phyloP scores from a whole-genome alignment of 805 yeast genomes.

The Wickerhamiella alocasiicola region DNA sequence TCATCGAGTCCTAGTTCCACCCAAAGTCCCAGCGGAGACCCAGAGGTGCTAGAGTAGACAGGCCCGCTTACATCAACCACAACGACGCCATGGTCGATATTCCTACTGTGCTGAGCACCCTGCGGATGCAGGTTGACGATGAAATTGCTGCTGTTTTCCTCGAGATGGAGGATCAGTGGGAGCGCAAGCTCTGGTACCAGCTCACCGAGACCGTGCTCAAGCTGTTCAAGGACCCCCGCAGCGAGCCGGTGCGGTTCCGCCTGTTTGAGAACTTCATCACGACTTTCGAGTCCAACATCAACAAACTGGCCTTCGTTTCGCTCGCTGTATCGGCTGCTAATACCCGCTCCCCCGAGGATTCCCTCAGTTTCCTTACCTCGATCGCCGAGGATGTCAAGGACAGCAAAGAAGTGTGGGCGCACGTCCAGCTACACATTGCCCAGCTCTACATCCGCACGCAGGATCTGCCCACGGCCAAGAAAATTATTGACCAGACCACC shows the following conservation, averaged over 20 bases:
- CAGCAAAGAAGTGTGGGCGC: conserved; percentile 33
- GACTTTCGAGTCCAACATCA: conserved; percentile 56
- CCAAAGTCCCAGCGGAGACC: too few species aligned
- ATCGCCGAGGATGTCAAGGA: conserved; percentile 36
- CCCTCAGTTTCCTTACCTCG: conserved; percentile 37
- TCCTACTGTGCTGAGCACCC: conserved; percentile 41
- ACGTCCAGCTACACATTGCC: conserved; percentile 61
- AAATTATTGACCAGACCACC: conserved; percentile 49
- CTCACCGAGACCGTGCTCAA: conserved; percentile 54
- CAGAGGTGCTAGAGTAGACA: too few species aligned
- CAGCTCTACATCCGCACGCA: conserved; percentile 49
- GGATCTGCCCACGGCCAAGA: conserved; percentile 48
- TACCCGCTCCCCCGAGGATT: conserved; percentile 35
- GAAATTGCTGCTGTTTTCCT: conserved; percentile 51
- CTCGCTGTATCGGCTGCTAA: conserved; percentile 49
- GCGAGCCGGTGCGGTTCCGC: conserved; percentile 46
- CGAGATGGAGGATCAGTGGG: conserved; percentile 71
- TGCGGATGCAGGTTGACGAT: conserved; percentile 54
- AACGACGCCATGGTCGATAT: conserved; percentile 28
- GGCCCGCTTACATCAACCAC: too few species aligned
- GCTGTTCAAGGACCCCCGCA: conserved; percentile 45
- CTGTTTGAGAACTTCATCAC: conserved; percentile 60
- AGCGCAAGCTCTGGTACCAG: conserved; percentile 91
- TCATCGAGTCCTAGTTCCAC: too few species aligned
- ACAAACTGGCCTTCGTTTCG: conserved; percentile 65